Conservation (phyloP, 495 filamentous ascomycete genomes). For the Parmelia sp. region DNA sequence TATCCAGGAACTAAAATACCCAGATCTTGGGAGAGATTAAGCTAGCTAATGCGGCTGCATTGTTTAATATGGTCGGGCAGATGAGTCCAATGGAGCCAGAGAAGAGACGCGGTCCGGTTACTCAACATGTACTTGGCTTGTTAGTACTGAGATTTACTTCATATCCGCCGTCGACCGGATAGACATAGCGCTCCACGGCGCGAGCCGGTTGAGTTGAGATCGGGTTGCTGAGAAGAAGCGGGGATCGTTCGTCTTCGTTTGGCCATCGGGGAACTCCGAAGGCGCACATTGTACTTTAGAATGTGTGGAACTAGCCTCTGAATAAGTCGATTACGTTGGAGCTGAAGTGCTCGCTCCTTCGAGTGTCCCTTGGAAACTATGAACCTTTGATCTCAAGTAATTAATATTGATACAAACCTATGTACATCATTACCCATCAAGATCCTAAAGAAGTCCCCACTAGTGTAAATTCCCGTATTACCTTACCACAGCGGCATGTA, state of each 20-base stretch:
- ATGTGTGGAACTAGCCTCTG: neutral
- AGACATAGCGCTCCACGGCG: neutral
- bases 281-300: neutral
- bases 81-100: too few species aligned
- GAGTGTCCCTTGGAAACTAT: neutral
- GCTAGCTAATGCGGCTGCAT: too few species aligned
- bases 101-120: too few species aligned
- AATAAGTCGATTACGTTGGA: neutral
- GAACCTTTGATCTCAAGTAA: neutral
- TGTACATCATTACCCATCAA: too few species aligned
- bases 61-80: too few species aligned
- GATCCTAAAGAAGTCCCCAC: too few species aligned
- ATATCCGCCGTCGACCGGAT: neutral
- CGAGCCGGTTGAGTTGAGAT: neutral
- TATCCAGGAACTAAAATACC: too few species aligned
- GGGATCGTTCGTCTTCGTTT: neutral
- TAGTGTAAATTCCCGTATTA: too few species aligned
- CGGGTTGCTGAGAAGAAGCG: neutral
- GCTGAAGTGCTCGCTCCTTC: neutral
- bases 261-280: neutral
- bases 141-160: neutral
- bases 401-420: too few species aligned
- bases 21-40: too few species aligned
- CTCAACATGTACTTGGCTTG: neutral
- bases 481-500: too few species aligned